Base-by-base conservation (phyloP, 192 early-diverging fungal genomes). In the Oehlia diaphana region DNA sequence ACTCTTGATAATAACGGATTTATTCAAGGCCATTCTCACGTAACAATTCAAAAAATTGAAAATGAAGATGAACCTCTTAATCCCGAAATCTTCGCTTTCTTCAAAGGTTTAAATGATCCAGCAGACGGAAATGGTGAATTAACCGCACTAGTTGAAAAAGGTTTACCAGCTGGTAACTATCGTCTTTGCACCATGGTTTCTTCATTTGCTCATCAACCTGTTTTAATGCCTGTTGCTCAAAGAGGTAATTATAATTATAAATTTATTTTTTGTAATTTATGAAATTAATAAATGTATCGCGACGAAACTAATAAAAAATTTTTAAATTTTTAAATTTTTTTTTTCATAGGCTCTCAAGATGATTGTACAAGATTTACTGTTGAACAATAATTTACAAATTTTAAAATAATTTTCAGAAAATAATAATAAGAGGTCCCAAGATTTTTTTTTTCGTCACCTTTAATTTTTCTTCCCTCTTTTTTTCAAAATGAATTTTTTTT, bases 191-290 rank as follows among this genome's bases (percentile, higher is more conserved):
- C 78, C 9, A 72, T 79, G 39, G 16, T 10, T 35, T n/a, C 69
- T 21, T 62, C 65, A 14, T 73, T 69, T 23, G 10, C 65, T 61
- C 78, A 79, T 64, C 65, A 69, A 73, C 37, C 70, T 0, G 47
- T 58, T 12, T n/a, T 79, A 13, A 79, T 79, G 78, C 78, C 78
- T n/a, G 69, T 79, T 67, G 78, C 78, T 44, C 78, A 73, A 35
- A 72, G 78, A 44, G 78, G 78, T 64, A 58, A 58, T 58, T 58
- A 58, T 64, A 58, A 58, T 58, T 58, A 58, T 58, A 14, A 19
- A 58, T n/a, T n/a, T n/a, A 31, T 31, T 31, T 31, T 31, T 2
- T 31, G 31, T 31, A 31, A 31, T 2, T 31, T 2, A 31, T 31
- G 31, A 31, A 31, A 31, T 31, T 31, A 31, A 31, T 31, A 31